Conservation (phyloP, 352 stramenopile genomes). For the Plasmopara viticola region DNA sequence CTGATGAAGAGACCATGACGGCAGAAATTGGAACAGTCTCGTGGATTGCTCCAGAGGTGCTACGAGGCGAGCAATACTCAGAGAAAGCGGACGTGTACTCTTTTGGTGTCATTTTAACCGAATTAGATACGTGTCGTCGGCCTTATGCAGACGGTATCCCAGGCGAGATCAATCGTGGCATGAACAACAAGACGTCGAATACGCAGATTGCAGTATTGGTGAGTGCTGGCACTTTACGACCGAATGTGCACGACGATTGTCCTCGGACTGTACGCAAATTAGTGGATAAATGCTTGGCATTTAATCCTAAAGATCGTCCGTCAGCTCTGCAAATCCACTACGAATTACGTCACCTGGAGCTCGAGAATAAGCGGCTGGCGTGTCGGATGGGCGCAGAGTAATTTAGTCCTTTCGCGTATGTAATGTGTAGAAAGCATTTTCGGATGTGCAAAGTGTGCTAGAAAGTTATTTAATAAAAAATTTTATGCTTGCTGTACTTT, state of each 20-base stretch:
- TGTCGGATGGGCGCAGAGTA: constrained; percentile 16
- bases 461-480: constrained; percentile 37
- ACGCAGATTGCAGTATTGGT: constrained; percentile 52
- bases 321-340: constrained; percentile 67
- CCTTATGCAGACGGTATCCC: constrained; percentile 22
- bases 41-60: constrained; percentile 68
- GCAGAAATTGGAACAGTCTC: constrained; percentile 47
- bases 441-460: neutral
- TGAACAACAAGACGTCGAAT: constrained; percentile 30
- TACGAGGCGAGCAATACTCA: constrained; percentile 51
- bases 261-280: constrained; percentile 38
- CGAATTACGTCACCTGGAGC: constrained; percentile 41
- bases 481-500: neutral
- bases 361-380: constrained; percentile 18
- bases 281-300: constrained; percentile 45
- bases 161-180: constrained; percentile 18
- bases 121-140: constrained; percentile 40
- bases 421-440: neutral
- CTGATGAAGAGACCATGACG: constrained; percentile 36
- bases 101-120: constrained; percentile 53
- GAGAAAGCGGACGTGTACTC: constrained; percentile 74
- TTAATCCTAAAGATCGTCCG: constrained; percentile 44
- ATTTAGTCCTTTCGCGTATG: neutral
- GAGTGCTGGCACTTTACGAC: constrained; percentile 38
- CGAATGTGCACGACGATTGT: constrained; percentile 42